Evolutionary conservation across 2,329 filamentous ascomycete genomes (phyloP), one percentile per base, ranked within the genome.

Genomic region (Aspergillus bombycis): DNA sequence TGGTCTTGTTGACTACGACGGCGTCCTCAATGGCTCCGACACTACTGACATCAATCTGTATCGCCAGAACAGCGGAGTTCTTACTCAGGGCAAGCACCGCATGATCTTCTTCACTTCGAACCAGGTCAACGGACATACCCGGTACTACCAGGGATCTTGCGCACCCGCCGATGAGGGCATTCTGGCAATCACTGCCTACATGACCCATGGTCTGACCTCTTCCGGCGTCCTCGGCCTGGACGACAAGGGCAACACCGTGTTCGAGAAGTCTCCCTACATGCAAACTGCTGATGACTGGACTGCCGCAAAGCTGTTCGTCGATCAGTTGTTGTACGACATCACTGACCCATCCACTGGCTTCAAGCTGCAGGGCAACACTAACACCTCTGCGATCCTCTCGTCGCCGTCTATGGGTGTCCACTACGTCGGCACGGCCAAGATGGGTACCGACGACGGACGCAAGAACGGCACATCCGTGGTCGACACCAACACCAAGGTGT

Each of bases 401-500:
- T 58, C 52, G 11, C 32, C 26, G 86, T 90, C 38, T 9, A 23
- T 34, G 28, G 67, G 67, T 57, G 61, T 26, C 55, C 62, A 62
- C 38, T 61, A 57, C 70, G 59, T 56, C 28, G 61, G 57, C n/a
- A 64, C 64, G 1, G 62, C 64, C n/a, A 69, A 69, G 50, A 81
- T 90, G 68, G 88, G 88, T 14, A 79, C 77, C 0, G 82, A 86
- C 61, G 84, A 86, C 55, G 86, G 85, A 19, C 83, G 84, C 16
- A 67, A 74, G 53, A 77, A 74, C n/a, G 87, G 88, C 19, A 83
- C 80, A 8, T 80, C 86, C 1, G 88, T 91, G 2, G 88, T 90
- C 1, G 88, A 90, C 68, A 73, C 82, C 12, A 80, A 90, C 75
- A 85, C 87, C 62, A 86, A 85, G 76, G 87, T 91, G 7, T 90